A percentile compares a stretch with the other conserved stretches of the same genome.
These are phyloP conservation scores for Coemansia sp. DNA, from an alignment of 192 early-diverging fungal genomes.

Conservation along the genomic window DNA sequence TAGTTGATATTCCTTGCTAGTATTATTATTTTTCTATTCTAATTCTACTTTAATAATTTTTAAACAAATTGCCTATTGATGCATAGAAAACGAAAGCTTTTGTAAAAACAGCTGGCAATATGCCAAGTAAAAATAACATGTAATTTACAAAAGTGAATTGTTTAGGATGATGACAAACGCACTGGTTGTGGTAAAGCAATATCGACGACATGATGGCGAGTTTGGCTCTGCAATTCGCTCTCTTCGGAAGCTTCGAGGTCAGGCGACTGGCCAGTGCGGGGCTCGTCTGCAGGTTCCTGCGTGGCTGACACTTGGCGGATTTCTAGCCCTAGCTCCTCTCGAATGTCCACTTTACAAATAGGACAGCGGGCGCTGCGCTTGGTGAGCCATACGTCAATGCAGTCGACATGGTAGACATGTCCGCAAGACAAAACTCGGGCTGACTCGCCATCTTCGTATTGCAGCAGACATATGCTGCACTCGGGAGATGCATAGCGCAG, in stretches of 20 bases:
- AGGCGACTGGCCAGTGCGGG: slow-evolving; percentile 1
- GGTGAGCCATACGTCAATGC: slow-evolving; percentile 61
- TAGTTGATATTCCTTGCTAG: too few relatives aligned
- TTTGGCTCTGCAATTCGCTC: background rate
- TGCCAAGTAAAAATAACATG: too few relatives aligned
- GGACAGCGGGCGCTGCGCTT: slow-evolving; percentile 41
- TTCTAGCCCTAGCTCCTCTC: slow-evolving; percentile 29
- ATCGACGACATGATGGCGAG: slow-evolving; percentile 12
- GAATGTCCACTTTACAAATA: slow-evolving; percentile 41
- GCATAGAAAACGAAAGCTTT: background rate
- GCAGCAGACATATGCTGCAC: slow-evolving; percentile 65
- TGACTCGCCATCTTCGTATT: slow-evolving; percentile 57
- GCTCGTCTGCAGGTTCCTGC: slow-evolving; percentile 8
- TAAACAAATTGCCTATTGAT: background rate
- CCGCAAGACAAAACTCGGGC: slow-evolving; percentile 61
- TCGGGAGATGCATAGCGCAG: slow-evolving; percentile 48
- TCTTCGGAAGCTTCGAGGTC: background rate
- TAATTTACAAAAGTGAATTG: too few relatives aligned
- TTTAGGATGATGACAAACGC: background rate
- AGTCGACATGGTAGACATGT: slow-evolving; percentile 64
- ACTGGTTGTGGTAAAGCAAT: slow-evolving; percentile 16
- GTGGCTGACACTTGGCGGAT: slow-evolving; percentile 4
- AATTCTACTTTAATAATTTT: background rate
- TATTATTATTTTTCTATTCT: too few relatives aligned
- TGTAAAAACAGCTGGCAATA: too few relatives aligned